Percentiles rank a stretch among this genome's conserved stretches.
phyloP scores from a whole-genome alignment of 495 filamentous ascomycete species.

The Emericellopsis terricola region DNA sequence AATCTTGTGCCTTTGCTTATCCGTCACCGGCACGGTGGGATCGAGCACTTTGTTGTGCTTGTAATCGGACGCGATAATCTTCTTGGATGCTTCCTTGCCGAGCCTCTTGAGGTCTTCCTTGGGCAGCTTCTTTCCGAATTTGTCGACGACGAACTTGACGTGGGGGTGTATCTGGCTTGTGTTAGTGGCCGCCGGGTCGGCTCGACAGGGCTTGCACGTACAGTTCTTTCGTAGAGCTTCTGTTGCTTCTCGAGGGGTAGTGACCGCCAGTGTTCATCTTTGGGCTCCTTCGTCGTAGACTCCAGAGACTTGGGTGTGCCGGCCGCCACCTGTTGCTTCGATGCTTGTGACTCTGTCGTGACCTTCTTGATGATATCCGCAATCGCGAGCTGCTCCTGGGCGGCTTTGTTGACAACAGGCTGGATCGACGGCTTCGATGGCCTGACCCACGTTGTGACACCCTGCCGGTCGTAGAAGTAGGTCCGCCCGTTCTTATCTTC shows the following conservation, averaged over 20 bases:
- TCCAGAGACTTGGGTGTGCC: constrained; percentile 48
- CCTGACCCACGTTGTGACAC: constrained; percentile 60
- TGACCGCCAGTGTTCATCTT: constrained; percentile 69
- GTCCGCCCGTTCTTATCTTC: constrained; percentile 43
- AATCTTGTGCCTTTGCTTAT: constrained; percentile 63
- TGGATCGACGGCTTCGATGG: constrained; percentile 45
- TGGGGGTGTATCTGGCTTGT: constrained; percentile 51
- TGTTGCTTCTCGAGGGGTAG: constrained; percentile 71
- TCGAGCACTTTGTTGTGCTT: constrained; percentile 71
- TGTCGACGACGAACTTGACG: constrained; percentile 69
- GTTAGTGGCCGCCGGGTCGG: constrained; percentile 7
- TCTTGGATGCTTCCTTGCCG: constrained; percentile 74
- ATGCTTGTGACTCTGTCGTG: constrained; percentile 36
- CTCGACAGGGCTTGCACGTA: constrained; percentile 20
- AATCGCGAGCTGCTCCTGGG: constrained; percentile 33
- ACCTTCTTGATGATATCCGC: constrained; percentile 78
- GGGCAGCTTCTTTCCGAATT: constrained; percentile 67
- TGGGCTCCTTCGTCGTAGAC: constrained; percentile 40
- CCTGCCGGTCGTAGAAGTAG: constrained; percentile 67
- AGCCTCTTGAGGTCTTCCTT: constrained; percentile 79
- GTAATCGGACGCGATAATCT: constrained; percentile 75
- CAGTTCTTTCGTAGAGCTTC: constrained; percentile 84
- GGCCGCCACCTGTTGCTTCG: constrained; percentile 25
- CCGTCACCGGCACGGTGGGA: constrained; percentile 50
- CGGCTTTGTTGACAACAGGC: constrained; percentile 26